phyloP scores from a whole-genome alignment of 768 basidiomycete genomes.

The Boletus edulis region DNA sequence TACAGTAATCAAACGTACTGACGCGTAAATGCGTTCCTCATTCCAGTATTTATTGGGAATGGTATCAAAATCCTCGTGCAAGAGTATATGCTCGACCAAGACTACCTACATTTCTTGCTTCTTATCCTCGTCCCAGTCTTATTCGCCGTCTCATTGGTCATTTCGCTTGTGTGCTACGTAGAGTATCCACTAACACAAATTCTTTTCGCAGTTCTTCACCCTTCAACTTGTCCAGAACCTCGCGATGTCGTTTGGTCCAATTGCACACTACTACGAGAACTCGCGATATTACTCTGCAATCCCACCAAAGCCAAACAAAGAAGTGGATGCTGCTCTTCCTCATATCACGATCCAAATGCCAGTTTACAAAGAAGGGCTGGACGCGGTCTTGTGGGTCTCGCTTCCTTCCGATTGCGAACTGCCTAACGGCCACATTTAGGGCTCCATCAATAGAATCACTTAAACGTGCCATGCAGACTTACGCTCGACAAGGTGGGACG shows the following conservation, averaged over 20 bases:
- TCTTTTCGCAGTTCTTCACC: constrained; percentile 36
- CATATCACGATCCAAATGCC: constrained; percentile 57
- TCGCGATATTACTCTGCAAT: constrained; percentile 53
- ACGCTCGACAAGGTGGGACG: constrained; percentile 63
- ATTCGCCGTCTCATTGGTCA: constrained; percentile 46
- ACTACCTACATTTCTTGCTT: constrained; percentile 40
- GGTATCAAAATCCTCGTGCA: constrained; percentile 58
- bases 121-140: constrained; percentile 39
- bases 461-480: constrained; percentile 61
- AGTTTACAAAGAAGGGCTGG: constrained; percentile 56
- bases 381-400: constrained; percentile 45
- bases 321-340: constrained; percentile 43
- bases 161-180: constrained; percentile 4
- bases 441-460: constrained; percentile 51
- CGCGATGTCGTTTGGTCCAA: constrained; percentile 45
- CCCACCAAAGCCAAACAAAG: constrained; percentile 41
- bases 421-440: constrained; percentile 16
- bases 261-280: constrained; percentile 50
- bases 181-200: background rate
- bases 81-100: constrained; percentile 50
- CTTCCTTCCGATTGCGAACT: background rate
- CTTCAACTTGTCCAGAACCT: constrained; percentile 40
- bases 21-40: constrained; percentile 1
- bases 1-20: background rate
- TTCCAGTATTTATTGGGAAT: constrained; percentile 60